Evolutionary conservation across 106 monocot genomes (phyloP).

Genomic region (Phalaenopsis equestris): DNA sequence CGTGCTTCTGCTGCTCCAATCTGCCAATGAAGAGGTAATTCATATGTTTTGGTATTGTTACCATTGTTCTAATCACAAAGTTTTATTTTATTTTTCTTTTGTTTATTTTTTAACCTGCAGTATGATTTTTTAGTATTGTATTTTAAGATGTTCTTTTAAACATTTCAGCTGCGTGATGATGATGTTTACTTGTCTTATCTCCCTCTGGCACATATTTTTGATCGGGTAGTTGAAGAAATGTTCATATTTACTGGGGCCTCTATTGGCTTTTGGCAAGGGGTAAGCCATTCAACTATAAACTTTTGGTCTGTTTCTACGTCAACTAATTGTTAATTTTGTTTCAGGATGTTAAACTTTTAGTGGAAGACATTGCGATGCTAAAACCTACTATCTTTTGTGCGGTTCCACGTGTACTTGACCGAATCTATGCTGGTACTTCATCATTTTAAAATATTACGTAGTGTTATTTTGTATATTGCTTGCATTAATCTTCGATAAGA

Average conservation of each 20-base stretch:
- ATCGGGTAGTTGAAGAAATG: constrained; percentile 85
- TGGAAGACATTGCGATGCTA: constrained; percentile 79
- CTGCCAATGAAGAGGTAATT: constrained; percentile 45
- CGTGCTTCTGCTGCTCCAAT: constrained; percentile 28
- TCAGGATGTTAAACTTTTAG: constrained; percentile 80
- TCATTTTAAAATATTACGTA: background rate
- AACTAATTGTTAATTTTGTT: constrained; percentile 1
- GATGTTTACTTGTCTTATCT: constrained; percentile 96
- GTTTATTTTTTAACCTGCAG: background rate
- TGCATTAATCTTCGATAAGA: background rate
- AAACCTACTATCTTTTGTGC: constrained; percentile 91
- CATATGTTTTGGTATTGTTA: background rate
- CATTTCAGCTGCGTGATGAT: constrained; percentile 36
- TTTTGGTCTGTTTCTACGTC: background rate
- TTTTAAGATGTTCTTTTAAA: constrained; percentile 4
- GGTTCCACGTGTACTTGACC: constrained; percentile 91
- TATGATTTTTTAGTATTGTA: background rate
- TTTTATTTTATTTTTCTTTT: background rate
- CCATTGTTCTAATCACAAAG: background rate
- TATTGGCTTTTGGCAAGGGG: constrained; percentile 98
- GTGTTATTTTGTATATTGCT: background rate
- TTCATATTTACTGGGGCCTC: constrained; percentile 81
- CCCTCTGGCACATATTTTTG: constrained; percentile 92
- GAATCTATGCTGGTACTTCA: constrained; percentile 68
- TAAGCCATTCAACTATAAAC: constrained; percentile 18